Evolutionary conservation across 768 basidiomycete genomes (phyloP).

Genomic region (Xerocomus potaroensis): DNA sequence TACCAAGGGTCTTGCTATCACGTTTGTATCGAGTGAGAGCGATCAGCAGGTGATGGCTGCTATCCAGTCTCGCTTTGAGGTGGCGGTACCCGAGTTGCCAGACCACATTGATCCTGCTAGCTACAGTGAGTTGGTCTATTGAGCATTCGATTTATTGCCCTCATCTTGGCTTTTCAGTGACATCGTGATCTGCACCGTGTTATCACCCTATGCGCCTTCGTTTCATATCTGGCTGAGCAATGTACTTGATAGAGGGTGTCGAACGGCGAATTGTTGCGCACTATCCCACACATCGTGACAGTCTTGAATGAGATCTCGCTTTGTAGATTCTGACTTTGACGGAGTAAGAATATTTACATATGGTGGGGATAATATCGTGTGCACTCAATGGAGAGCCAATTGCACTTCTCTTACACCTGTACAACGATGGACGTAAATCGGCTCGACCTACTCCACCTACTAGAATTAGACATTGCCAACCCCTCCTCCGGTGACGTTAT

Average conservation of each 20-base stretch:
- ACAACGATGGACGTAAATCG: no score
- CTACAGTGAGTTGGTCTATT: slow-evolving; percentile 67
- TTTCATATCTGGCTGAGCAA: slow-evolving; percentile 16
- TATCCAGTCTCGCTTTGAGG: slow-evolving; percentile 96
- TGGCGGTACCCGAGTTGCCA: slow-evolving; percentile 92
- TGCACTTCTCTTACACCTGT: no score
- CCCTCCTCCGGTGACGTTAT: no score
- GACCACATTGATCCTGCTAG: slow-evolving; percentile 91
- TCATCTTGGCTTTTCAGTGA: slow-evolving; percentile 30
- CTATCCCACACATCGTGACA: slow-evolving; percentile 3
- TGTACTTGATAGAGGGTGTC: slow-evolving; percentile 17
- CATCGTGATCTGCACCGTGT: slow-evolving; percentile 36
- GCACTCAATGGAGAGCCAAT: no score
- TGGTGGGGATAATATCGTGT: no score
- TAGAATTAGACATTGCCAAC: no score
- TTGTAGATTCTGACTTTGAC: no score
- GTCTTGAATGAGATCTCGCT: slow-evolving; percentile 4
- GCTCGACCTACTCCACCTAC: no score
- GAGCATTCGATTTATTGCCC: neutral
- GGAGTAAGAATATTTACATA: no score
- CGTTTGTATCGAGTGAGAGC: slow-evolving; percentile 88
- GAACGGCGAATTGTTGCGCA: neutral
- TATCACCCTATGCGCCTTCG: slow-evolving; percentile 6
- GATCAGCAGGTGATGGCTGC: slow-evolving; percentile 93
- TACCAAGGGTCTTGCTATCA: slow-evolving; percentile 98